Percentiles rank a stretch among this genome's conserved stretches.
phyloP scores from a whole-genome alignment of 805 yeast genomes.

The Ogataea chonburiensis region DNA sequence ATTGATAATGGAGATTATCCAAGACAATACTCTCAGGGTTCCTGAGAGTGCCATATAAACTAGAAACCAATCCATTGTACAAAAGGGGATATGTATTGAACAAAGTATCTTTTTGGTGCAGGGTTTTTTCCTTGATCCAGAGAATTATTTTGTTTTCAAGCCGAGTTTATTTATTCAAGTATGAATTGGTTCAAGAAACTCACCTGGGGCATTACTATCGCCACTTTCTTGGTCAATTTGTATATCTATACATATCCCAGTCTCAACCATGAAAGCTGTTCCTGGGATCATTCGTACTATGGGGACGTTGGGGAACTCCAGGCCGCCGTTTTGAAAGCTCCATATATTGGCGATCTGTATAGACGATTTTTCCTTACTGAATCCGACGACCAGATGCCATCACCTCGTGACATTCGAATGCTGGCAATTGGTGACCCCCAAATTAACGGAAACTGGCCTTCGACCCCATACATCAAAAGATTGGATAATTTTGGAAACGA shows the following conservation, averaged over 20 bases:
- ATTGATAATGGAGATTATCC: conserved; percentile 11
- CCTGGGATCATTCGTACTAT: conserved; percentile 48
- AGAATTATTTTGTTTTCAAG: no score
- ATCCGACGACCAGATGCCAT: conserved; percentile 9
- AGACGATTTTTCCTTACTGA: conserved; percentile 32
- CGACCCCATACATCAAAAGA: conserved; percentile 67
- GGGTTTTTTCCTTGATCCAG: no score
- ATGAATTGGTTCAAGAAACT: conserved; percentile 6
- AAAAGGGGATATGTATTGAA: no score
- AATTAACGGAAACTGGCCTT: conserved; percentile 82
- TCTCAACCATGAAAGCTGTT: conserved; percentile 49
- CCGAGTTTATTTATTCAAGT: no score
- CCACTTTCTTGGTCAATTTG: conserved; percentile 50
- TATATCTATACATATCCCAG: conserved; percentile 81
- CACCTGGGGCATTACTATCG: conserved; percentile 32
- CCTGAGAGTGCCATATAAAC: conserved; percentile 6
- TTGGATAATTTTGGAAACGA: conserved; percentile 91
- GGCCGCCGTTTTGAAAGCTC: conserved; percentile 23
- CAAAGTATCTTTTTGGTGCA: no score
- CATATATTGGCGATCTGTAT: conserved; percentile 36
- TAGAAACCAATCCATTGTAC: neutral
- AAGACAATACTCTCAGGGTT: conserved; percentile 5
- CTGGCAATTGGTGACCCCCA: conserved; percentile 96
- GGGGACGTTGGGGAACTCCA: conserved; percentile 21
- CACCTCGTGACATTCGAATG: conserved; percentile 47